Conservation (phyloP, 306 rosid genomes). For the Medicago arabica region DNA sequence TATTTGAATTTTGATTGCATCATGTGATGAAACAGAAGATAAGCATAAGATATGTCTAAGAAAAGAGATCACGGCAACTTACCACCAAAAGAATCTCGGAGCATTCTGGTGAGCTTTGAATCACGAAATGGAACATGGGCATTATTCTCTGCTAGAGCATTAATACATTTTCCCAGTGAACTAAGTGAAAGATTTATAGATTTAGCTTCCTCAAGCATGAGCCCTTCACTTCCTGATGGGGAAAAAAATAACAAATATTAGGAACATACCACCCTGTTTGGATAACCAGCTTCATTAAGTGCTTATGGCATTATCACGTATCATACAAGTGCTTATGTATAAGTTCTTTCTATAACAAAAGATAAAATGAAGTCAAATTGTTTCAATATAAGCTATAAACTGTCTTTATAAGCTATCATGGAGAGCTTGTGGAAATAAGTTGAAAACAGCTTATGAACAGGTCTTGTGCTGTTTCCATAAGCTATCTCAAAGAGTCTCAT, state of each 20-base stretch:
- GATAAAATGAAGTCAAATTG: neutral
- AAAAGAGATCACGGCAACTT: conserved; percentile 41
- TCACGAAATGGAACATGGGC: conserved; percentile 96
- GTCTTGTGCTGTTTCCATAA: neutral
- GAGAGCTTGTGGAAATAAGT: neutral
- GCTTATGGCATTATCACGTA: neutral
- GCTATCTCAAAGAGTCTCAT: neutral
- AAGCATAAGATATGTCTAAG: conserved; percentile 28
- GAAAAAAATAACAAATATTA: conserved; percentile 33
- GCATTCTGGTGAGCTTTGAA: conserved; percentile 97
- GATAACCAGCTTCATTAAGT: neutral
- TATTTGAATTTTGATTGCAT: conserved; percentile 6
- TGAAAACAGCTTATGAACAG: neutral
- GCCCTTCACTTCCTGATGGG: conserved; percentile 92
- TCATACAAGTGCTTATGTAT: neutral
- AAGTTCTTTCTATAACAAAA: neutral
- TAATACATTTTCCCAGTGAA: conserved; percentile 93
- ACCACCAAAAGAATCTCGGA: conserved; percentile 98
- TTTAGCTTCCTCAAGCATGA: conserved; percentile 94
- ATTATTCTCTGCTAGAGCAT: conserved; percentile 94
- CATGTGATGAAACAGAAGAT: neutral
- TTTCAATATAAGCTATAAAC: neutral
- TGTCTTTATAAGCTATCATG: conserved; percentile 4
- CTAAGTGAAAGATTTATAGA: conserved; percentile 95
- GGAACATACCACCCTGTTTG: conserved; percentile 10